These are phyloP conservation scores for Phytopythium kandeliae DNA, from an alignment of 352 stramenopile species.

Conservation along the genomic window DNA sequence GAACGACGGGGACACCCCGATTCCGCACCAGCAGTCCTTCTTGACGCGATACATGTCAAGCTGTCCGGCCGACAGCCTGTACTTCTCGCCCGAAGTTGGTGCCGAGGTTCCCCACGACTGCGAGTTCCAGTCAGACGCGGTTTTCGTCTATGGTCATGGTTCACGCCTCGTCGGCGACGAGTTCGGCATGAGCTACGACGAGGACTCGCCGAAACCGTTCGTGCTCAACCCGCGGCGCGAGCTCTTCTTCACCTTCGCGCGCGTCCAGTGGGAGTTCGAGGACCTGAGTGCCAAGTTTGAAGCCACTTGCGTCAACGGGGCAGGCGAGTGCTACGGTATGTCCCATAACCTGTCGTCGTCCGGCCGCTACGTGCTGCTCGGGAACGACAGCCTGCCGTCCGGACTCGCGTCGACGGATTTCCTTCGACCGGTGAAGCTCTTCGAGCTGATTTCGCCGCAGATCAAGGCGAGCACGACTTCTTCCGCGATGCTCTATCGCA, in stretches of 20 bases:
- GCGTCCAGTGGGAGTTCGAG: slow-evolving; percentile 22
- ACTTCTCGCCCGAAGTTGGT: slow-evolving; percentile 8
- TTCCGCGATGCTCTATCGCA: slow-evolving; percentile 11
- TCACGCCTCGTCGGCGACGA: slow-evolving; percentile 8
- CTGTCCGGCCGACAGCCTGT: slow-evolving; percentile 3
- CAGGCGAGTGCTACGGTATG: slow-evolving; percentile 16
- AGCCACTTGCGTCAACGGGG: slow-evolving; percentile 15
- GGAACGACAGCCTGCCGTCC: slow-evolving; percentile 13
- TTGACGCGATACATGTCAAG: slow-evolving; percentile 9
- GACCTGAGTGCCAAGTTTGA: slow-evolving; percentile 27
- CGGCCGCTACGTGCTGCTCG: slow-evolving; percentile 10
- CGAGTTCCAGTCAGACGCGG: slow-evolving; percentile 1
- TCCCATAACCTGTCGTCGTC: slow-evolving; percentile 16
- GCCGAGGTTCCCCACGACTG: slow-evolving; percentile 6
- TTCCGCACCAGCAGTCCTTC: slow-evolving; percentile 7
- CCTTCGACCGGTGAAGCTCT: slow-evolving; percentile 18
- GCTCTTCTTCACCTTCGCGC: slow-evolving; percentile 29
- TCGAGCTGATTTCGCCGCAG: slow-evolving; percentile 11
- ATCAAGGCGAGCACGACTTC: not conserved
- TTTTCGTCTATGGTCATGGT: slow-evolving; percentile 12
- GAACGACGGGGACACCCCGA: not conserved
- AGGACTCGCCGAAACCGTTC: slow-evolving; percentile 6
- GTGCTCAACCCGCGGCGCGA: slow-evolving; percentile 21
- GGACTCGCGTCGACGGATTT: slow-evolving; percentile 11
- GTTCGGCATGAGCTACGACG: slow-evolving; percentile 4